A percentile compares a stretch with the other conserved stretches of the same genome.
Conservation (phyloP, 176 grass and related monocot genomes). For the Carex pumila region DNA sequence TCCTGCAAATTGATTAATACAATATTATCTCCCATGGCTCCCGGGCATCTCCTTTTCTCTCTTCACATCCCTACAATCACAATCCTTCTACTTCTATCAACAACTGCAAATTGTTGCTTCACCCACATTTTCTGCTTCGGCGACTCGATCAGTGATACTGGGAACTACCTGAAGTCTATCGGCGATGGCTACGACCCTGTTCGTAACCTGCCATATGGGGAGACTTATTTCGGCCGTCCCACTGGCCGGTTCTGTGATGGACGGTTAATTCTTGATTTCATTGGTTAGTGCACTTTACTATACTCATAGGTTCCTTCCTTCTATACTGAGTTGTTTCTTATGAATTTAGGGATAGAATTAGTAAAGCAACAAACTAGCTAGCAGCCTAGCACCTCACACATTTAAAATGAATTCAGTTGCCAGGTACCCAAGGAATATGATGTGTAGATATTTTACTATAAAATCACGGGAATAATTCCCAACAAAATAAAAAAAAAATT, state of each 20-base stretch:
- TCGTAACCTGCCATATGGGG: constrained; percentile 52
- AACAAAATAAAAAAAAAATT: too few relatives aligned
- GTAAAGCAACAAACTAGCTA: not conserved
- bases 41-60: not conserved
- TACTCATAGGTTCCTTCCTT: too few relatives aligned
- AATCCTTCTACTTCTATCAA: constrained; percentile 13
- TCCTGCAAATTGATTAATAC: too few relatives aligned
- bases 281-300: constrained; percentile 34
- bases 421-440: too few relatives aligned
- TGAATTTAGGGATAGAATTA: not conserved
- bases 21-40: not conserved
- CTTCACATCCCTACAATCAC: not conserved
- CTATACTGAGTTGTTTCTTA: not conserved
- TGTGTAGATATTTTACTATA: too few relatives aligned
- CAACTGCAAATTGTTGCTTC: constrained; percentile 35
- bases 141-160: constrained; percentile 79
- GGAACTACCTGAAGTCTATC: constrained; percentile 44
- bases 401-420: too few relatives aligned
- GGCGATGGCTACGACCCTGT: constrained; percentile 4
- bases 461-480: too few relatives aligned
- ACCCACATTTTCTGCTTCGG: constrained; percentile 81
- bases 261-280: constrained; percentile 83
- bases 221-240: constrained; percentile 50
- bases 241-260: constrained; percentile 70
- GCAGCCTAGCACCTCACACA: not conserved